These are phyloP conservation scores for Caryopteris hybrid DNA, from an alignment of 305 asterid genomes.

Conservation along the genomic window DNA sequence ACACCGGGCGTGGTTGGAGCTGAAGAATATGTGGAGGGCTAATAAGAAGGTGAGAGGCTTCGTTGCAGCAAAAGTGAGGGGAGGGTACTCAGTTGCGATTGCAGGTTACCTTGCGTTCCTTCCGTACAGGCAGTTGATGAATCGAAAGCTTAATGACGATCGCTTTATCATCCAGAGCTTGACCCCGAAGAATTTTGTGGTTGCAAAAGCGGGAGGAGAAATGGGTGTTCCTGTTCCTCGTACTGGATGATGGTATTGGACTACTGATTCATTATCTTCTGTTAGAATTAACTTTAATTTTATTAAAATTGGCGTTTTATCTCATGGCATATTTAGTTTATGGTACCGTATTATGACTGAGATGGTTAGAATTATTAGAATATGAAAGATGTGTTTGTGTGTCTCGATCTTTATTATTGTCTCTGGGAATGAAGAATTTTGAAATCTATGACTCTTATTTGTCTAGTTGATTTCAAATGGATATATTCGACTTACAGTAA, in stretches of 20 bases:
- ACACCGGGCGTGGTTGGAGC: slow-evolving; percentile 39
- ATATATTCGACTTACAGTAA: too few relatives aligned
- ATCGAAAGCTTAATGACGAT: slow-evolving; percentile 4
- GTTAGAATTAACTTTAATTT: not conserved
- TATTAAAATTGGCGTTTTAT: not conserved
- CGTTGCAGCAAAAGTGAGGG: slow-evolving; percentile 37
- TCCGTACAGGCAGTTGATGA: not conserved
- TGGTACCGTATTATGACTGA: too few relatives aligned
- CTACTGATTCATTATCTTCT: slow-evolving; percentile 7
- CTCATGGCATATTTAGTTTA: too few relatives aligned
- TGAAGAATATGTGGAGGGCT: slow-evolving; percentile 26
- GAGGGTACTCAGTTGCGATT: slow-evolving; percentile 51
- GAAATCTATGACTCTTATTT: too few relatives aligned
- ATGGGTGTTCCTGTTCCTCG: not conserved
- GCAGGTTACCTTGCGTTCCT: slow-evolving; percentile 59
- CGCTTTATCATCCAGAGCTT: slow-evolving; percentile 34
- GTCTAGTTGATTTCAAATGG: too few relatives aligned
- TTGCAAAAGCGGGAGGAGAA: slow-evolving; percentile 20
- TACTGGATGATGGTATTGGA: not conserved
- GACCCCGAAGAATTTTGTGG: slow-evolving; percentile 23
- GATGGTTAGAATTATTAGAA: too few relatives aligned
- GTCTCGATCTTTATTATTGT: too few relatives aligned
- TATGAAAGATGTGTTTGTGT: too few relatives aligned
- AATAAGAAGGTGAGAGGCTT: slow-evolving; percentile 43
- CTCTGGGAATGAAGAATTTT: too few relatives aligned